These are phyloP conservation scores for Martensiomyces pterosporus DNA, from an alignment of 192 early-diverging fungal genomes.

Conservation along the genomic window DNA sequence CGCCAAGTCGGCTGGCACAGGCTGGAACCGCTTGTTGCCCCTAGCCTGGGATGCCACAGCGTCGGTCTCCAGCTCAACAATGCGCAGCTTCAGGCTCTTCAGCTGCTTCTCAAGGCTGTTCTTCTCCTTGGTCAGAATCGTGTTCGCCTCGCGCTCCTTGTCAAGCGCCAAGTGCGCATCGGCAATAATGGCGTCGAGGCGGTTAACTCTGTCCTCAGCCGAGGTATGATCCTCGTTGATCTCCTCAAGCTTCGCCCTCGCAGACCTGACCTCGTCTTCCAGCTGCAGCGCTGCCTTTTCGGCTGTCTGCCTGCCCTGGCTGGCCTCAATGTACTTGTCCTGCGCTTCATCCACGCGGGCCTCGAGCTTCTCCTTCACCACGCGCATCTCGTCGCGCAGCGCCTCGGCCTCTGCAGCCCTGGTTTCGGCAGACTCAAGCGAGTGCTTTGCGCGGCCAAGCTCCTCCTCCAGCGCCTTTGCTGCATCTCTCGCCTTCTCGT, in stretches of 20 bases:
- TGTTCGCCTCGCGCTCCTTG: slow-evolving; percentile 60
- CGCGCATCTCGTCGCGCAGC: slow-evolving; percentile 60
- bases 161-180: slow-evolving; percentile 59
- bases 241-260: slow-evolving; percentile 71
- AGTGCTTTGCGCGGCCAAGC: slow-evolving; percentile 62
- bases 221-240: slow-evolving; percentile 60
- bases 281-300: slow-evolving; percentile 64
- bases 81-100: slow-evolving; percentile 70
- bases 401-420: slow-evolving; percentile 60
- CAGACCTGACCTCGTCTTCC: slow-evolving; percentile 68
- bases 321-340: slow-evolving; percentile 58
- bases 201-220: slow-evolving; percentile 62
- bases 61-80: slow-evolving; percentile 73
- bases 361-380: slow-evolving; percentile 70
- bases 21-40: slow-evolving; percentile 50
- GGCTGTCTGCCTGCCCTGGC: slow-evolving; percentile 64
- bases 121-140: slow-evolving; percentile 76
- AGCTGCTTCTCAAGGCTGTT: slow-evolving; percentile 74
- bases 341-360: slow-evolving; percentile 66
- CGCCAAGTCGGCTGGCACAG: slow-evolving; percentile 37
- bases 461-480: slow-evolving; percentile 58
- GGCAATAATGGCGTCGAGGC: slow-evolving; percentile 44
- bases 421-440: slow-evolving; percentile 51
- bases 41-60: slow-evolving; percentile 57
- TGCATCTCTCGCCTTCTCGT: slow-evolving; percentile 45